A percentile compares a stretch with the other conserved stretches of the same genome.
Evolutionary conservation across 306 rosid species (phyloP).

Genomic region (Lathyrus oleraceus): DNA sequence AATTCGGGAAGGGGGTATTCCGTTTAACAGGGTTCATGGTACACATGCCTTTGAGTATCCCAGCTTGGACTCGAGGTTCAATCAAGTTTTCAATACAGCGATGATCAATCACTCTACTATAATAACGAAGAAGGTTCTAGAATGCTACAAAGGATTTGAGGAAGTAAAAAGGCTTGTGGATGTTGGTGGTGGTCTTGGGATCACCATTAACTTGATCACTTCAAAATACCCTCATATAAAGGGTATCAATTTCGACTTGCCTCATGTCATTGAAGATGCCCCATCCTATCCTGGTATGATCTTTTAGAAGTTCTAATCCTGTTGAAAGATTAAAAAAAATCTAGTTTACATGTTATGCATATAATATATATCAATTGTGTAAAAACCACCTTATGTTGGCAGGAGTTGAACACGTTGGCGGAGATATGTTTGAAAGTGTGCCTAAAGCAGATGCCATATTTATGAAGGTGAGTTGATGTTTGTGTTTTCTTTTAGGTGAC

Average conservation of each 20-base stretch:
- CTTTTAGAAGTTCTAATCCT: not conserved
- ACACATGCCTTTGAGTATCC: conserved; percentile 42
- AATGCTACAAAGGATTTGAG: conserved; percentile 51
- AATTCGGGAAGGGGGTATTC: conserved; percentile 49
- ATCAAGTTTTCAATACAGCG: conserved; percentile 50
- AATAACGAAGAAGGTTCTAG: conserved; percentile 39
- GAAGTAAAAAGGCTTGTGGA: conserved; percentile 50
- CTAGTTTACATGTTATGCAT: not conserved
- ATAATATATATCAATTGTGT: not conserved
- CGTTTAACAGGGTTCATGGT: conserved; percentile 52
- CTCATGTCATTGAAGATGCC: conserved; percentile 54
- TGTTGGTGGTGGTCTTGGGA: conserved; percentile 67
- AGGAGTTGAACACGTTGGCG: conserved; percentile 59
- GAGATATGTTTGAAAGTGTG: conserved; percentile 63
- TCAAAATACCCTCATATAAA: conserved; percentile 53
- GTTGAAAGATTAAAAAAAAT: not conserved
- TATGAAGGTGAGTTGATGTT: conserved; percentile 49
- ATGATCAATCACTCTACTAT: conserved; percentile 49
- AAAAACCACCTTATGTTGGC: conserved; percentile 14
- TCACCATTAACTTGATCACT: conserved; percentile 46
- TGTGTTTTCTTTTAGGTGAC: not conserved
- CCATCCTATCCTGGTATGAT: conserved; percentile 51
- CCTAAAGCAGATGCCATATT: conserved; percentile 65
- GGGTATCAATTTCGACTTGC: conserved; percentile 45
- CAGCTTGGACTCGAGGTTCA: conserved; percentile 37